Evolutionary conservation across 805 yeast species (phyloP), one percentile per base, ranked within the genome.

Genomic region (fission yeast (Schizosaccharomyces pombe)): DNA sequence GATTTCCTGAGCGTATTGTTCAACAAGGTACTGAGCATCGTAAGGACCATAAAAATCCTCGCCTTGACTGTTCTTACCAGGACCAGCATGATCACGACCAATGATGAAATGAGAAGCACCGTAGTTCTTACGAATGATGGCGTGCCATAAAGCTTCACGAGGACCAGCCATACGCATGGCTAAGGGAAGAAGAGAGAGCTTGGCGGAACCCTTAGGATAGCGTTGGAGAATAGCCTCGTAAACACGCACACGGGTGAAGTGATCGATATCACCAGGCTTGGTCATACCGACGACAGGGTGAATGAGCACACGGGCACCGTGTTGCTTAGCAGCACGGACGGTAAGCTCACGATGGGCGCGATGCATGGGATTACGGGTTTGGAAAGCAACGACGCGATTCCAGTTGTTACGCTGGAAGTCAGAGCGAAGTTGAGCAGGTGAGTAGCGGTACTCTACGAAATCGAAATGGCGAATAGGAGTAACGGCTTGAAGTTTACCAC

Each of bases 81-180:
- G 96, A 57, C 96, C 96, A 54, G 97, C 97, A 65, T 87, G 97
- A 68, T 87, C 96, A 73, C 97, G 82, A 57, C 97, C 97, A 52
- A 87, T 95, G 64, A 87, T 87, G 72, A 89, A 89, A 67, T 89
- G 96, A 54, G 95, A 82, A 55, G 94, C 95, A 65, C 97, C 97
- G 65, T 80, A 86, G 71, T 87, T 87, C 73, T 85, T 85, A 70
- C 97, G 82, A 66, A 87, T 87, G 63, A 89, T 81, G 16, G 96
- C 95, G 66, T 87, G 97, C 96, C 96, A 89, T 49, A 87, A 83
- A 24, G 97, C 97, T 71, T 87, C 97, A 67, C 94, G 79, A 68
- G 89, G 96, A 68, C 97, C 97, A 56, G 91, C 96, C 97, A 87
- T 87, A 75, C 97, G 80, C 97, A 87, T 87, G 40, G 97, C 97